Evolutionary conservation across 164 flowering plant genomes (phyloP).

Genomic region (Macadamia tetraphylla): DNA sequence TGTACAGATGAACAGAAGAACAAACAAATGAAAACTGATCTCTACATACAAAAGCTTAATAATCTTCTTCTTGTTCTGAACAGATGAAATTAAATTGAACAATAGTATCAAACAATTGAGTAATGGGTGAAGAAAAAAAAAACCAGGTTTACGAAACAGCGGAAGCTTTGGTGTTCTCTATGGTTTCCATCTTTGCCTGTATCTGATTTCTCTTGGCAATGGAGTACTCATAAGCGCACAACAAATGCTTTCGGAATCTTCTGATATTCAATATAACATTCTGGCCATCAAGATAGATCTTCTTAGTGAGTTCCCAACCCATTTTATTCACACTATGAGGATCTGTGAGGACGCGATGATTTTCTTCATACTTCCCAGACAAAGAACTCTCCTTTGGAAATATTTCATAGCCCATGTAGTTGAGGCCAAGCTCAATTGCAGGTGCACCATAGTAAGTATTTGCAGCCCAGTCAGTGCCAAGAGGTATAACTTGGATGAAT

Average conservation of each 20-base stretch:
- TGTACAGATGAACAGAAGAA: not conserved
- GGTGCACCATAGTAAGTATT: conserved; percentile 85
- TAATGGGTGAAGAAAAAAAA: not conserved
- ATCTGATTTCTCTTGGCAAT: conserved; percentile 13
- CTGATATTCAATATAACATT: conserved; percentile 57
- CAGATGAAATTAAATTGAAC: not conserved
- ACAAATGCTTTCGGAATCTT: conserved; percentile 54
- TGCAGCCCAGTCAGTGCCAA: conserved; percentile 92
- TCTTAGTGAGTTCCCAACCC: conserved; percentile 90
- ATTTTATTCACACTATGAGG: conserved; percentile 50
- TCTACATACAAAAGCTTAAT: not conserved
- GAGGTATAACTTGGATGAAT: conserved; percentile 78
- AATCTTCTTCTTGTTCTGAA: not conserved
- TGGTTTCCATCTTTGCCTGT: too few species aligned
- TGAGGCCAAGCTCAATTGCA: conserved; percentile 66
- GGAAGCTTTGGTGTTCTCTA: not conserved
- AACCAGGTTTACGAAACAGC: not conserved
- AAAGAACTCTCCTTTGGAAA: conserved; percentile 74
- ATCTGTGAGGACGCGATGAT: conserved; percentile 68
- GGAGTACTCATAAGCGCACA: conserved; percentile 38
- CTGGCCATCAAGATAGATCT: conserved; percentile 73
- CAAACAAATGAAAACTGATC: not conserved
- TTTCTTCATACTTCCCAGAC: conserved; percentile 39
- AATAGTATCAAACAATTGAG: not conserved
- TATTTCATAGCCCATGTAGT: conserved; percentile 70